Percentiles rank a stretch among this genome's conserved stretches.
These are phyloP conservation scores for Leccinum subspadiceum DNA, from an alignment of 1,284 basidiomycete species.

Conservation along the genomic window DNA sequence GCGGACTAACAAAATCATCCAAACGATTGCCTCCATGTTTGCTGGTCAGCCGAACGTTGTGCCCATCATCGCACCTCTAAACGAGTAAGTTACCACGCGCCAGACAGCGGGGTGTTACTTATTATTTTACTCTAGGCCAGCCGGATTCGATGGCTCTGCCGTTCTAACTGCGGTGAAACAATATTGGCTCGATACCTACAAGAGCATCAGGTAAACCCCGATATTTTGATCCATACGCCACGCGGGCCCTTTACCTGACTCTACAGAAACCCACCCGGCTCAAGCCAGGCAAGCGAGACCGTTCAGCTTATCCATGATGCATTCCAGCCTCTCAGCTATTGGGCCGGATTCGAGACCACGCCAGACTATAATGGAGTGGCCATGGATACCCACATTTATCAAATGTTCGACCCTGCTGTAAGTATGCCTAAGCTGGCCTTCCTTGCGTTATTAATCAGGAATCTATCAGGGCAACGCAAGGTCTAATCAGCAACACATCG, in stretches of 20 bases:
- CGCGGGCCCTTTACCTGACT: slow-evolving; percentile 2
- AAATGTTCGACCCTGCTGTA: slow-evolving; percentile 70
- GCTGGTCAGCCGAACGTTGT: slow-evolving; percentile 56
- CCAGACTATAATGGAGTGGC: slow-evolving; percentile 66
- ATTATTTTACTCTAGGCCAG: slow-evolving; percentile 55
- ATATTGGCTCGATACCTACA: slow-evolving; percentile 75
- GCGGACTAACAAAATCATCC: slow-evolving; percentile 70
- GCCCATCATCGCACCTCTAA: slow-evolving; percentile 71
- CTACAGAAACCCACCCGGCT: slow-evolving; percentile 58
- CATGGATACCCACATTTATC: slow-evolving; percentile 83
- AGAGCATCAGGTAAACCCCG: slow-evolving; percentile 62
- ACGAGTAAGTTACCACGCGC: slow-evolving; percentile 54
- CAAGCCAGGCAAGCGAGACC: slow-evolving; percentile 55
- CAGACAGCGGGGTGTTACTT: background rate
- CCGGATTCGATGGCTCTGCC: slow-evolving; percentile 60
- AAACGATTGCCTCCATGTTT: slow-evolving; percentile 61
- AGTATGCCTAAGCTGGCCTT: slow-evolving; percentile 20
- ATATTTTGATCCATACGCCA: slow-evolving; percentile 1
- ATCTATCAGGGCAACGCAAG: slow-evolving; percentile 48
- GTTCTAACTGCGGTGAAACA: slow-evolving; percentile 60
- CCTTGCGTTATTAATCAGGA: background rate
- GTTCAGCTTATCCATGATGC: slow-evolving; percentile 82
- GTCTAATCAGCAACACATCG: slow-evolving; percentile 61
- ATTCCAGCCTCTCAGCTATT: slow-evolving; percentile 76
- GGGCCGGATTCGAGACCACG: slow-evolving; percentile 66